A percentile compares a stretch with the other conserved stretches of the same genome.
These are phyloP conservation scores for Geotrichum citri-aurantii DNA, from an alignment of 1,139 yeast species.

Conservation along the genomic window DNA sequence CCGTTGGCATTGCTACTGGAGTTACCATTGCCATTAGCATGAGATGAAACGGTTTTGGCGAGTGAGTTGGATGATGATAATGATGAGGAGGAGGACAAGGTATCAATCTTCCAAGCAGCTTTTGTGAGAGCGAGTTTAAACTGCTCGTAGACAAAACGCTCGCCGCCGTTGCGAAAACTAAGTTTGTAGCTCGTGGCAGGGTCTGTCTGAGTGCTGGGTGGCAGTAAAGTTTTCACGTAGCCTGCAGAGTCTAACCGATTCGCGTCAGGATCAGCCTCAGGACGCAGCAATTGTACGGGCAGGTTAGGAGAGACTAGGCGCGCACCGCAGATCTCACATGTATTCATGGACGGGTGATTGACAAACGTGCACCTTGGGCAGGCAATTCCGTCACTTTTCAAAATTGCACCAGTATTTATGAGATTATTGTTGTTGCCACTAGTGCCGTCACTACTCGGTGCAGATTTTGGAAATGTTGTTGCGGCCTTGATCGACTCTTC, in stretches of 20 bases:
- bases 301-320: constrained; percentile 40
- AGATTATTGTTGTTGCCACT: neutral
- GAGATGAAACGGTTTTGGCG: neutral
- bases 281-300: constrained; percentile 24
- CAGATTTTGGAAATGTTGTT: neutral
- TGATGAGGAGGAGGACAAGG: neutral
- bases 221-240: constrained; percentile 26
- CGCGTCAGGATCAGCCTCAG: constrained; percentile 20
- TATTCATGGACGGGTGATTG: constrained; percentile 71
- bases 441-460: neutral
- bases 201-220: constrained; percentile 21
- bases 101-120: constrained; percentile 23
- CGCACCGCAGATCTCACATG: constrained; percentile 86
- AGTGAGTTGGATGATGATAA: neutral
- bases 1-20: neutral
- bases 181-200: constrained; percentile 23
- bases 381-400: constrained; percentile 37
- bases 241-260: constrained; percentile 24
- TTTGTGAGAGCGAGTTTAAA: constrained; percentile 26
- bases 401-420: neutral
- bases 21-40: neutral
- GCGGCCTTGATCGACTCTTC: constrained; percentile 26
- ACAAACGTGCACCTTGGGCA: constrained; percentile 83
- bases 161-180: constrained; percentile 37
- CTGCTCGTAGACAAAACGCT: constrained; percentile 30